These are phyloP conservation scores for Vigna hirtella DNA, from an alignment of 306 rosid genomes.

Conservation along the genomic window DNA sequence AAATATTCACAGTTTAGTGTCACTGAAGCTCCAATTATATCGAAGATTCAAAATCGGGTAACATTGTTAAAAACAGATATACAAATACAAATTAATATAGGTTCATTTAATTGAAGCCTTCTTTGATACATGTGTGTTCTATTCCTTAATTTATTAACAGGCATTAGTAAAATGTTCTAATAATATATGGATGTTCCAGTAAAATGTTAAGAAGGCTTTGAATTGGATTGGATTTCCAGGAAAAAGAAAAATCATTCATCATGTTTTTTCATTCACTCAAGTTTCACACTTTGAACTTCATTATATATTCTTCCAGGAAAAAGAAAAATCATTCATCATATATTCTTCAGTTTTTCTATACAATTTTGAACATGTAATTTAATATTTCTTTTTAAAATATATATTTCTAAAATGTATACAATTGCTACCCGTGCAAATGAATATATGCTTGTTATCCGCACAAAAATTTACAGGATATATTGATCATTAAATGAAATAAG, in stretches of 20 bases:
- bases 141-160: background rate
- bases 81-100: background rate
- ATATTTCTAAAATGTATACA: background rate
- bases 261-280: background rate
- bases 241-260: slow-evolving; percentile 4
- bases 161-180: background rate
- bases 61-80: background rate
- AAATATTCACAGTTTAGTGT: background rate
- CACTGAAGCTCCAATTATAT: background rate
- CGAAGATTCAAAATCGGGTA: background rate
- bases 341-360: slow-evolving; percentile 8
- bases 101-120: slow-evolving; percentile 2
- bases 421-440: background rate
- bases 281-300: background rate
- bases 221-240: background rate
- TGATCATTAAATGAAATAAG: slow-evolving; percentile 17
- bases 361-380: background rate
- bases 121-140: background rate
- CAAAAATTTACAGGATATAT: background rate
- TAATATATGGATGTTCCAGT: background rate
- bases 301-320: no score
- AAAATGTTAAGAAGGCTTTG: background rate
- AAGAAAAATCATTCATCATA: no score
- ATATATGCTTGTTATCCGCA: background rate
- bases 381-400: slow-evolving; percentile 13